A percentile compares a stretch with the other conserved stretches of the same genome.
phyloP scores from a whole-genome alignment of 257 asterid species.

The Thymus quinquecostatus region DNA sequence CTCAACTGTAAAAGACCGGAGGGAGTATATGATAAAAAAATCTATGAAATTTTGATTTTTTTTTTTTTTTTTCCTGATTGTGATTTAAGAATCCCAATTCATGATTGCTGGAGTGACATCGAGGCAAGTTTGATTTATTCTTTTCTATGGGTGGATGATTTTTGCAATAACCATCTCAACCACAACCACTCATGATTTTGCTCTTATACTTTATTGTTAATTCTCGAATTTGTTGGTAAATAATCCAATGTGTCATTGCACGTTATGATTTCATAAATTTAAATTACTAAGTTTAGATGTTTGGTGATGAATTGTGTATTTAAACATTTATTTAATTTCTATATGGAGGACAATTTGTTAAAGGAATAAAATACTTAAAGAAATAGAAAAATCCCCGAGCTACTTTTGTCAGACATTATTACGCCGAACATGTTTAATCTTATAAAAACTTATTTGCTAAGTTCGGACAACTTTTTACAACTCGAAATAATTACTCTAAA shows the following conservation, averaged over 20 bases:
- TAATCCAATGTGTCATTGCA: background rate
- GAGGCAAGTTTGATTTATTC: background rate
- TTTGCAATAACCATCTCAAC: constrained; percentile 20
- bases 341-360: background rate
- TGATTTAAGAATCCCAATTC: constrained; percentile 30
- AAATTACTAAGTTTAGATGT: background rate
- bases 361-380: too few relatives aligned
- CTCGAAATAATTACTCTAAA: too few relatives aligned
- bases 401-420: too few relatives aligned
- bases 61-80: background rate
- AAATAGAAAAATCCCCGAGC: too few relatives aligned
- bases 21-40: too few relatives aligned
- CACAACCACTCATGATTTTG: constrained; percentile 1
- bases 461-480: too few relatives aligned
- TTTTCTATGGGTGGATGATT: background rate
- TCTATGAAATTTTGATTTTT: background rate
- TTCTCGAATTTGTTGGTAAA: background rate
- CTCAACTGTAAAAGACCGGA: too few relatives aligned
- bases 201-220: background rate
- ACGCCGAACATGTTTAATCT: too few relatives aligned
- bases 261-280: background rate
- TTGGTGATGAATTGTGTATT: background rate
- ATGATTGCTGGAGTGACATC: constrained; percentile 25
- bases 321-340: background rate
- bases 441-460: too few relatives aligned